Evolutionary conservation across 768 basidiomycete species (phyloP).

Genomic region (Agaricus blazei): DNA sequence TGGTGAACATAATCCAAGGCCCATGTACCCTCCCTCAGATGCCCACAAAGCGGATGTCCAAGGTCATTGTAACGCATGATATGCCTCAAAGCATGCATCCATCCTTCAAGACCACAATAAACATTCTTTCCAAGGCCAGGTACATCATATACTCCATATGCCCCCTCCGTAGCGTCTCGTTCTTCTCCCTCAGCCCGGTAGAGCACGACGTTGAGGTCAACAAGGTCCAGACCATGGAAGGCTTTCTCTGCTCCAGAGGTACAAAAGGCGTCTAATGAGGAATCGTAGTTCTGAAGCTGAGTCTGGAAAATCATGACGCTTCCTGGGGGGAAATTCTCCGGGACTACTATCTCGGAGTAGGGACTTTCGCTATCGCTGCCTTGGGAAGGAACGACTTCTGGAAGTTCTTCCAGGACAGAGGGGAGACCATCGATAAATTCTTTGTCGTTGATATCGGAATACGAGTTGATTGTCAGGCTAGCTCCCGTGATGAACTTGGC

Average conservation of each 20-base stretch:
- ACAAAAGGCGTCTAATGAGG: constrained; percentile 70
- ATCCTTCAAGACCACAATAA: constrained; percentile 95
- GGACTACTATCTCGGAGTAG: constrained; percentile 76
- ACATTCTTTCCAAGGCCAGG: constrained; percentile 69
- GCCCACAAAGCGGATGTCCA: constrained; percentile 85
- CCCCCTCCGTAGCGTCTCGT: constrained; percentile 76
- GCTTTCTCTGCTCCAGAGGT: constrained; percentile 64
- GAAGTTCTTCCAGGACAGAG: constrained; percentile 59
- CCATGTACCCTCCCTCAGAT: constrained; percentile 87
- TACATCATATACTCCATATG: constrained; percentile 79
- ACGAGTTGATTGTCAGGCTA: constrained; percentile 61
- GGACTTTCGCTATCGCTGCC: constrained; percentile 63
- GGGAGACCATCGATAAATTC: constrained; percentile 67
- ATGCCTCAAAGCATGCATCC: constrained; percentile 85
- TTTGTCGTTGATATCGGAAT: constrained; percentile 45
- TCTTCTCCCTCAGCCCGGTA: constrained; percentile 91
- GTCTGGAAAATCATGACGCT: constrained; percentile 93
- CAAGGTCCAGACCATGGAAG: constrained; percentile 67
- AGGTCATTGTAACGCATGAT: constrained; percentile 91
- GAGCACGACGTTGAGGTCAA: constrained; percentile 87
- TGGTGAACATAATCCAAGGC: constrained; percentile 82
- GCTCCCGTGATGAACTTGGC: constrained; percentile 82
- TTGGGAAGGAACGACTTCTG: constrained; percentile 51
- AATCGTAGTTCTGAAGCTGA: constrained; percentile 68
- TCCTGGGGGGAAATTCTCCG: constrained; percentile 92